Conservation (phyloP, 257 asterid genomes). For the Gentiana straminea region DNA sequence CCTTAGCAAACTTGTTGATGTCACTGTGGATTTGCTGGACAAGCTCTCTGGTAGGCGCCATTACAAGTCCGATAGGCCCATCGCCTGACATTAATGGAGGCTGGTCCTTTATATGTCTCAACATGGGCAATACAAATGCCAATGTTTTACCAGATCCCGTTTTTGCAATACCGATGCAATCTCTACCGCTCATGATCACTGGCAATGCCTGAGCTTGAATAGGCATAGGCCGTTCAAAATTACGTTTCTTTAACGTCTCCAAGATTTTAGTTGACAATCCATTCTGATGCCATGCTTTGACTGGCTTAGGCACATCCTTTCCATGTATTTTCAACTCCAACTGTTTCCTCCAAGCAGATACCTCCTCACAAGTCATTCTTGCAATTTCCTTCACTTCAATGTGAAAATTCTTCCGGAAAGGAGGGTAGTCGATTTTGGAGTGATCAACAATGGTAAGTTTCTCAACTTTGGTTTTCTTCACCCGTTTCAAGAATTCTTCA, state of each 20-base stretch:
- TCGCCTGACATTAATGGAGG: not conserved
- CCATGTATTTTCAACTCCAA: constrained; percentile 21
- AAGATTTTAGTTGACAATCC: not conserved
- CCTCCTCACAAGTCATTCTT: constrained; percentile 22
- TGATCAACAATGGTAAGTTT: not conserved
- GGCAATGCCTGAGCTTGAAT: not conserved
- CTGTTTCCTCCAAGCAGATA: not conserved
- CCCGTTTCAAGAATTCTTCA: constrained; percentile 74
- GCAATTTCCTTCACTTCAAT: constrained; percentile 71
- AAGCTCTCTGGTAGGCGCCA: constrained; percentile 92
- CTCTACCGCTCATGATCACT: constrained; percentile 2
- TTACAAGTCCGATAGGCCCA: constrained; percentile 49
- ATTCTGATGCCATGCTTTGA: not conserved
- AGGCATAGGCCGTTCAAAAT: not conserved
- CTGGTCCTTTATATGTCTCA: not conserved
- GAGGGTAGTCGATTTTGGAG: constrained; percentile 56
- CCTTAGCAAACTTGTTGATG: constrained; percentile 63
- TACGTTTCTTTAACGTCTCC: not conserved
- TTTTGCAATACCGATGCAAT: constrained; percentile 17
- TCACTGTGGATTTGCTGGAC: constrained; percentile 81
- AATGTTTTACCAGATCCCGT: constrained; percentile 59
- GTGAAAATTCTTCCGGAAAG: constrained; percentile 66
- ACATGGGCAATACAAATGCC: constrained; percentile 1
- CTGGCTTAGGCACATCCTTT: constrained; percentile 49
- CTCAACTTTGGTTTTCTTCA: not conserved